These are phyloP conservation scores for Sphaerostilbella broomeana DNA, from an alignment of 2,329 filamentous ascomycete genomes.

Conservation along the genomic window DNA sequence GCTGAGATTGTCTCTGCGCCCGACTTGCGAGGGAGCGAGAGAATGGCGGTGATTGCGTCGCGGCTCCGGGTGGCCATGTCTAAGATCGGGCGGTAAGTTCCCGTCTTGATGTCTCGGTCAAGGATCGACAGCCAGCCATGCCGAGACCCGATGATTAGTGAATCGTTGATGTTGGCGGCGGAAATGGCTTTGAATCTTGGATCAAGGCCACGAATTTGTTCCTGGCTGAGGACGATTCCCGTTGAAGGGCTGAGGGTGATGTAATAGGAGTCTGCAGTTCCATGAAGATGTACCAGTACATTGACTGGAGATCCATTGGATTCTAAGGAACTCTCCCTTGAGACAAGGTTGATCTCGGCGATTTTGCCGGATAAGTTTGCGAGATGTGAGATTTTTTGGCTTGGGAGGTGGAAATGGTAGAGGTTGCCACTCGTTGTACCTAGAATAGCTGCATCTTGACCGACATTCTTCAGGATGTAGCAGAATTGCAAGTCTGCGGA, in stretches of 20 bases:
- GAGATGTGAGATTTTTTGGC: conserved; percentile 25
- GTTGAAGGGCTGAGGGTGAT: conserved; percentile 33
- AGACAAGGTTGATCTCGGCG: conserved; percentile 42
- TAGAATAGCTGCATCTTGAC: conserved; percentile 35
- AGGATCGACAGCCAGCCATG: conserved; percentile 41
- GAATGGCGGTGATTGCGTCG: conserved; percentile 65
- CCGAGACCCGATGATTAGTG: conserved; percentile 50
- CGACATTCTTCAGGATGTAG: conserved; percentile 39
- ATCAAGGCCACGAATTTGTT: conserved; percentile 34
- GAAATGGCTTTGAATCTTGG: conserved; percentile 44
- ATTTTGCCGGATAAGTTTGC: conserved; percentile 41
- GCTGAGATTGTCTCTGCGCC: conserved; percentile 12
- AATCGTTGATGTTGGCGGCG: conserved; percentile 33
- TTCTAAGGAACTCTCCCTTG: conserved; percentile 2
- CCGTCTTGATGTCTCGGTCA: conserved; percentile 19
- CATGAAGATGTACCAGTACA: conserved; percentile 42
- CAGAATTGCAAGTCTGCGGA: conserved; percentile 38
- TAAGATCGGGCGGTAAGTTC: conserved; percentile 23
- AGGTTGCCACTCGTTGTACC: conserved; percentile 44
- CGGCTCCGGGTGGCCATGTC: conserved; percentile 36
- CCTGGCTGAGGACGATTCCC: conserved; percentile 22
- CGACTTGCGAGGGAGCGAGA: conserved; percentile 33
- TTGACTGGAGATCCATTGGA: conserved; percentile 18
- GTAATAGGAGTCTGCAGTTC: conserved; percentile 36
- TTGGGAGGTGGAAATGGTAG: conserved; percentile 35